Conservation (phyloP, 1,284 basidiomycete genomes). For the Ceratobasidium sp. region DNA sequence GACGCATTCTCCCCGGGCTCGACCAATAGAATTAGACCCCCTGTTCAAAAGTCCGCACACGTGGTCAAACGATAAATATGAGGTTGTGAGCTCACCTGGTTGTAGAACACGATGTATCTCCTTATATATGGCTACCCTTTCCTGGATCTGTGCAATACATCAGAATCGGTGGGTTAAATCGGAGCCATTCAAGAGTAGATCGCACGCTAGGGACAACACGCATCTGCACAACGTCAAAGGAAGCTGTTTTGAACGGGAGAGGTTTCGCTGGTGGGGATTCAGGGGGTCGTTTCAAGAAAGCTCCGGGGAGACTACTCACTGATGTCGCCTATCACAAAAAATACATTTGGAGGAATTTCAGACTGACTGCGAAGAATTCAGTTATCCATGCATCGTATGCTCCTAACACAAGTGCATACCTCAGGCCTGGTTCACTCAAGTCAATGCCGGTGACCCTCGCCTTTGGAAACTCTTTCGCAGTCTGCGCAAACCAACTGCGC, state of each 20-base stretch:
- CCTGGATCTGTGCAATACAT: slow-evolving; percentile 5
- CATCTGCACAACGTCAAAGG: slow-evolving; percentile 31
- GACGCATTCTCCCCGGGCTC: slow-evolving; percentile 11
- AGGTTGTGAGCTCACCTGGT: slow-evolving; percentile 1
- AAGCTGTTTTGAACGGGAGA: not conserved
- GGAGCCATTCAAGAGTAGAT: not conserved
- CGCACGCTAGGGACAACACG: slow-evolving; percentile 25
- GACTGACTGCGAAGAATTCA: not conserved
- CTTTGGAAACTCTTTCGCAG: slow-evolving; percentile 21
- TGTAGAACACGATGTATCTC: slow-evolving; percentile 17
- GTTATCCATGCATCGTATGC: not conserved
- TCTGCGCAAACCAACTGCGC: not conserved
- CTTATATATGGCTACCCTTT: slow-evolving; percentile 4
- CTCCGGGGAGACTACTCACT: not conserved
- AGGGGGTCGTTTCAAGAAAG: not conserved
- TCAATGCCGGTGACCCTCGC: slow-evolving; percentile 19
- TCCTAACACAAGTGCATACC: not conserved
- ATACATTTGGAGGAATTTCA: not conserved
- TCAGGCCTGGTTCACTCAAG: slow-evolving; percentile 16
- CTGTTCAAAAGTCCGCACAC: not conserved
- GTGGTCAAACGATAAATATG: not conserved
- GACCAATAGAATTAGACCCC: slow-evolving; percentile 19
- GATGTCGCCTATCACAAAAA: slow-evolving; percentile 19
- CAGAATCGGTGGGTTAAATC: not conserved
- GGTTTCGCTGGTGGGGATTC: slow-evolving; percentile 2